These are phyloP conservation scores for Pseudomonodictys pantanalensis DNA, from an alignment of 495 filamentous ascomycete genomes.

Conservation along the genomic window DNA sequence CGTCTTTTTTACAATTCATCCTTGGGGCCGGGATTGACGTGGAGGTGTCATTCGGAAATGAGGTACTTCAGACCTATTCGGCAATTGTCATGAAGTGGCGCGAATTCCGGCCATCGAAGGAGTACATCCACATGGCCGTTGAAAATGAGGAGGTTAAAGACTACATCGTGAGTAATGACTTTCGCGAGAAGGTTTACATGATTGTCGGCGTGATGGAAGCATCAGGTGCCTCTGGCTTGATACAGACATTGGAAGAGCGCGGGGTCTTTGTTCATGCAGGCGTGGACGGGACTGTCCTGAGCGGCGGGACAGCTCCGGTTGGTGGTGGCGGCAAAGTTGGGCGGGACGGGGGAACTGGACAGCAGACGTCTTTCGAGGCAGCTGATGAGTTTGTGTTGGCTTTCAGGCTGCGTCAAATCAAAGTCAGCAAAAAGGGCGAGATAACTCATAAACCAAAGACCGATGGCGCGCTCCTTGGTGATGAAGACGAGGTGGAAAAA, in stretches of 20 bases:
- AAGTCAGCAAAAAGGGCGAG: slow-evolving; percentile 1
- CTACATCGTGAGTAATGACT: not conserved
- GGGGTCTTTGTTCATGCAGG: not conserved
- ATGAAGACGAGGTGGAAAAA: not conserved
- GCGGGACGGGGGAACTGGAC: not conserved
- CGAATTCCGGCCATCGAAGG: not conserved
- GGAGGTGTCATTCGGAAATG: not conserved
- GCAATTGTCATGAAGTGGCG: not conserved
- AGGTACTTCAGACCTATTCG: not conserved
- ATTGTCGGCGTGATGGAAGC: not conserved
- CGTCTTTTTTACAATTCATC: not conserved
- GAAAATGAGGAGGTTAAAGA: not conserved
- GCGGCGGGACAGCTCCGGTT: not conserved
- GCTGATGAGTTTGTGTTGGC: slow-evolving; percentile 5
- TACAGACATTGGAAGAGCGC: not conserved
- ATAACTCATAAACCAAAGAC: not conserved
- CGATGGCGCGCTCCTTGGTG: not conserved
- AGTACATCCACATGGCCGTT: not conserved
- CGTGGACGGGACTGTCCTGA: not conserved
- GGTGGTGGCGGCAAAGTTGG: not conserved
- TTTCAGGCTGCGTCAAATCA: not conserved
- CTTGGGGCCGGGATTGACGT: not conserved
- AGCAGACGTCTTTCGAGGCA: not conserved
- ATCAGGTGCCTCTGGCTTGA: not conserved
- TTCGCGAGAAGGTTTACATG: not conserved